These are phyloP conservation scores for barley (Hordeum vulgare) DNA, from an alignment of 176 grass and related monocot genomes.

Conservation along the genomic window DNA sequence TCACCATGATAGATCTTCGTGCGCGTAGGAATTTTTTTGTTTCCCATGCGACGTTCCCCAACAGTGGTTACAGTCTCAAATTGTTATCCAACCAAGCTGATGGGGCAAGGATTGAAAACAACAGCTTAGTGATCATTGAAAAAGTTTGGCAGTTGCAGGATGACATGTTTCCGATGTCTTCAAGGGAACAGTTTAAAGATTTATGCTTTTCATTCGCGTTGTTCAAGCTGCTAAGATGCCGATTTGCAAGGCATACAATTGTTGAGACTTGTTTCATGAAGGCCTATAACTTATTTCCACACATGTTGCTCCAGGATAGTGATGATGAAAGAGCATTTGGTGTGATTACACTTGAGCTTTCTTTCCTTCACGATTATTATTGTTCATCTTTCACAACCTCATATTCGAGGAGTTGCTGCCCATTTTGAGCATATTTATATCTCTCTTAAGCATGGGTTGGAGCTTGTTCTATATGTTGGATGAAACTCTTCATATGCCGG, in stretches of 20 bases:
- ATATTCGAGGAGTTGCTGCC: background rate
- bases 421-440: no score
- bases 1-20: no score
- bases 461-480: no score
- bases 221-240: background rate
- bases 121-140: background rate
- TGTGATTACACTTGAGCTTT: background rate
- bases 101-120: background rate
- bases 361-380: constrained; percentile 14
- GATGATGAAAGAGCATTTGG: background rate
- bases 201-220: background rate
- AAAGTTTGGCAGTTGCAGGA: background rate
- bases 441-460: no score
- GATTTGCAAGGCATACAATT: background rate
- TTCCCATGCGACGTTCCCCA: no score
- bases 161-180: background rate
- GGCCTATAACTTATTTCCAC: background rate
- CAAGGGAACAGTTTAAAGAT: background rate
- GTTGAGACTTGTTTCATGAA: background rate
- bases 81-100: background rate
- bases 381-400: background rate
- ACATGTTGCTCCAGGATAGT: background rate
- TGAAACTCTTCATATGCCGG: no score
- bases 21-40: no score
- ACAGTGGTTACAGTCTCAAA: background rate